These are phyloP conservation scores for Mollisia scopiformis DNA, from an alignment of 2,329 filamentous ascomycete genomes.

Conservation along the genomic window DNA sequence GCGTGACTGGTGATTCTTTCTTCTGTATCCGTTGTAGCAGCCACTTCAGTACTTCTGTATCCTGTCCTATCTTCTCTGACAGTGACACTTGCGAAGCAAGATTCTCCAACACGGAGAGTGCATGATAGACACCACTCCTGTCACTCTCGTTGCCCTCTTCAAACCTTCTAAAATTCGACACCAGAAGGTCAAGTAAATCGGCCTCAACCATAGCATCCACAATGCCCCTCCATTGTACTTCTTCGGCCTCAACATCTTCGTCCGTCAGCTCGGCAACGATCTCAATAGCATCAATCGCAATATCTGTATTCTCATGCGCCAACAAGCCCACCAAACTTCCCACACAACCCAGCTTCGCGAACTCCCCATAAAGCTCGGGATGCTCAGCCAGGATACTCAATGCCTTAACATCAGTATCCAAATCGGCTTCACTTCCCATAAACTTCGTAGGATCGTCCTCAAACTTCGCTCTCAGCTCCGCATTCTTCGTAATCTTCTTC, in stretches of 20 bases:
- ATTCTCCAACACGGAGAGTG: conserved; percentile 82
- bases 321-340: conserved; percentile 78
- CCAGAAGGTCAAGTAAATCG: conserved; percentile 73
- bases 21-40: conserved; percentile 73
- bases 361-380: conserved; percentile 79
- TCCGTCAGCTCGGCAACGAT: conserved; percentile 91
- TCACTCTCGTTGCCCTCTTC: conserved; percentile 78
- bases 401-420: conserved; percentile 85
- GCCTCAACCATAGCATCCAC: conserved; percentile 69
- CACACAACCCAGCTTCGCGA: conserved; percentile 74
- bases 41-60: conserved; percentile 74
- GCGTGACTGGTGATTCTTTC: conserved; percentile 69
- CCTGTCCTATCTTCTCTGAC: conserved; percentile 71
- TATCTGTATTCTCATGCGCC: conserved; percentile 95
- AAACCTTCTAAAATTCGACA: conserved; percentile 78
- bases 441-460: conserved; percentile 82
- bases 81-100: conserved; percentile 72
- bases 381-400: conserved; percentile 88
- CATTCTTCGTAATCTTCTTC: conserved; percentile 87
- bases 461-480: conserved; percentile 83
- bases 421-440: conserved; percentile 82
- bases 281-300: conserved; percentile 89
- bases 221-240: conserved; percentile 78
- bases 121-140: conserved; percentile 83
- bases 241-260: conserved; percentile 83